phyloP scores from a whole-genome alignment of 768 basidiomycete genomes.

The Panaeolus cyanescens region DNA sequence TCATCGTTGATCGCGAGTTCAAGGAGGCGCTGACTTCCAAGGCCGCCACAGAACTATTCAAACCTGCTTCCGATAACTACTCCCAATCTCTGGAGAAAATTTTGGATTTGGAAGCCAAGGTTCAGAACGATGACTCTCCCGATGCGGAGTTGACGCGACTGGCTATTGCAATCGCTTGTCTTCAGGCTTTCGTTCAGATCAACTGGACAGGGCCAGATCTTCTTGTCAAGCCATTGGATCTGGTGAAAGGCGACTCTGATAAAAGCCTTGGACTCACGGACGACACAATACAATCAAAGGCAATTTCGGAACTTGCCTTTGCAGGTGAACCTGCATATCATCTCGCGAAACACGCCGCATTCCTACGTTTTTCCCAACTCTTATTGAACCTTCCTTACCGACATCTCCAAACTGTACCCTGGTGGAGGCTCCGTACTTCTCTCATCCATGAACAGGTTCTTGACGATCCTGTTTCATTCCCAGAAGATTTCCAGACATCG shows the following conservation, averaged over 20 bases:
- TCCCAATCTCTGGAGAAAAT: slow-evolving; percentile 16
- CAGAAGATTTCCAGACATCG: slow-evolving; percentile 39
- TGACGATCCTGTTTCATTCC: slow-evolving; percentile 77
- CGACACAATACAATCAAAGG: slow-evolving; percentile 59
- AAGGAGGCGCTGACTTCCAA: slow-evolving; percentile 49
- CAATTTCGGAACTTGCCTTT: slow-evolving; percentile 76
- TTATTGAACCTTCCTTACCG: slow-evolving; percentile 57
- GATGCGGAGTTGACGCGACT: slow-evolving; percentile 61
- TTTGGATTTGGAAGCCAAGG: background rate
- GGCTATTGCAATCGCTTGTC: slow-evolving; percentile 70
- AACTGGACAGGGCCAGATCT: slow-evolving; percentile 98
- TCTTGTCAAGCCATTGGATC: slow-evolving; percentile 50
- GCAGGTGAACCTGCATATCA: slow-evolving; percentile 97
- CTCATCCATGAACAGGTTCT: slow-evolving; percentile 78
- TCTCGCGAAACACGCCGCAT: slow-evolving; percentile 65
- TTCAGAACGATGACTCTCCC: slow-evolving; percentile 25
- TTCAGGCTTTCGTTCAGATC: slow-evolving; percentile 88
- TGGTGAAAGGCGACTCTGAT: slow-evolving; percentile 31
- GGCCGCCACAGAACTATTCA: slow-evolving; percentile 42
- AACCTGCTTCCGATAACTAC: slow-evolving; percentile 23
- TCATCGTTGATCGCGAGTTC: slow-evolving; percentile 63
- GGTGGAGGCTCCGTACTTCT: slow-evolving; percentile 85
- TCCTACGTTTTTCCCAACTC: slow-evolving; percentile 76
- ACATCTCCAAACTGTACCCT: slow-evolving; percentile 53
- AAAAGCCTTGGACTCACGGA: slow-evolving; percentile 35